Evolutionary conservation across 768 basidiomycete genomes (phyloP).

Genomic region (Hygrophorus russula): DNA sequence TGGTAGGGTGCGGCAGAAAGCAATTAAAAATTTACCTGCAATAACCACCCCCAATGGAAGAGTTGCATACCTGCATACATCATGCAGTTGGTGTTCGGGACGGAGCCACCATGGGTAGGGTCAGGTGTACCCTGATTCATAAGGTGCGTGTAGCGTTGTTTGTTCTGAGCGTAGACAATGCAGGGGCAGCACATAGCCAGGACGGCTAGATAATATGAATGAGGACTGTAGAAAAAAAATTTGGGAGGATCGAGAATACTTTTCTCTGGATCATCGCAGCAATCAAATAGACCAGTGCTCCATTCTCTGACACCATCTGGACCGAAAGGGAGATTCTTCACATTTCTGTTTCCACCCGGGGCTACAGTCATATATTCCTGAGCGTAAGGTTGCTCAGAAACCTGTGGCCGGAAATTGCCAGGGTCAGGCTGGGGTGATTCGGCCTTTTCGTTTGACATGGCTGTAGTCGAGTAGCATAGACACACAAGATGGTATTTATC

Average conservation of each 20-base stretch:
- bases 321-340: conserved; percentile 20
- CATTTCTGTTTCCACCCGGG: conserved; percentile 22
- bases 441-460: too few relatives aligned
- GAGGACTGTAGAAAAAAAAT: neutral
- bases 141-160: conserved; percentile 29
- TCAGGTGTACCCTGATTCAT: conserved; percentile 23
- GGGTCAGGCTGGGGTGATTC: too few relatives aligned
- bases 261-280: conserved; percentile 19
- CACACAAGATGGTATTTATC: too few relatives aligned
- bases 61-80: conserved; percentile 1
- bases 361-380: neutral
- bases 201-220: conserved; percentile 16
- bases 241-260: conserved; percentile 14
- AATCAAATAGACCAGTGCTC: conserved; percentile 22
- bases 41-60: neutral
- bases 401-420: neutral
- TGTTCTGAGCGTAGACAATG: conserved; percentile 27
- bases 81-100: conserved; percentile 2
- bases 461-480: too few relatives aligned
- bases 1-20: neutral
- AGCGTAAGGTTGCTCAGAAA: neutral
- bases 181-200: conserved; percentile 31
- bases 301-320: conserved; percentile 18
- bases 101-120: conserved; percentile 21
- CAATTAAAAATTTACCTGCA: neutral